Evolutionary conservation across 148 eudicot species (phyloP), one percentile per base, ranked within the genome.

Genomic region (Rhododendron molle): DNA sequence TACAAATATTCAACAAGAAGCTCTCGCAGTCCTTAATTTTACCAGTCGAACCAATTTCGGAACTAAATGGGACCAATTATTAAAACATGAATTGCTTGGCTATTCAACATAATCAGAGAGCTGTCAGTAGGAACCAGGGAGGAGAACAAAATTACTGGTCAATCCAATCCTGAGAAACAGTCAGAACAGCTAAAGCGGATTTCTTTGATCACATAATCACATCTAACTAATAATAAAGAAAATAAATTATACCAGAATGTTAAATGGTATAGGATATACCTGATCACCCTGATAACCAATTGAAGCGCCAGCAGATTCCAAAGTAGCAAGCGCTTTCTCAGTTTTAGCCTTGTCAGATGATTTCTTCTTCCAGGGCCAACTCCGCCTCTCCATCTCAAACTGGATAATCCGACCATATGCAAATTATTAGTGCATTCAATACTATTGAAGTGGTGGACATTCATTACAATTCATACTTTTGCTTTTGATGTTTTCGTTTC

Each of bases 351-450:
- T 97, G 72, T 95, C 98, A 69, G 97, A 92, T 82, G 98, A 93
- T 87, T 95, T 97, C 81, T 93, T 97, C 94, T 95, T 97, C 99
- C 99, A 97, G 10, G 98, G 99, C 99, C 99, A 97, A 91, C 95
- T 92, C 85, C 98, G 91, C 73, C 91, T 91, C 62, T 97, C 99
- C 99, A 97, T 97, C 83, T 87, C 86, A 81, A 80, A 76, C 91
- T 91, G 86, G 72, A 85, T 18, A 56, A 44, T 84, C 15, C 14
- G 36, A 44, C 76, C 23, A 47, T 18, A 46, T 30, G 77, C 16
- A 65, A 47, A 14, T 47, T 71, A 76, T 73, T 26, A 14, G 49
- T 11, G 16, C 5, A 78, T 7, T 34, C 38, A 58, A 15, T 79
- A 36, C 5, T 40, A 46, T 43, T 40, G 23, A 73, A n/a, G 9